These are phyloP conservation scores for Usnea hakonensis DNA, from an alignment of 495 filamentous ascomycete genomes.

Conservation along the genomic window DNA sequence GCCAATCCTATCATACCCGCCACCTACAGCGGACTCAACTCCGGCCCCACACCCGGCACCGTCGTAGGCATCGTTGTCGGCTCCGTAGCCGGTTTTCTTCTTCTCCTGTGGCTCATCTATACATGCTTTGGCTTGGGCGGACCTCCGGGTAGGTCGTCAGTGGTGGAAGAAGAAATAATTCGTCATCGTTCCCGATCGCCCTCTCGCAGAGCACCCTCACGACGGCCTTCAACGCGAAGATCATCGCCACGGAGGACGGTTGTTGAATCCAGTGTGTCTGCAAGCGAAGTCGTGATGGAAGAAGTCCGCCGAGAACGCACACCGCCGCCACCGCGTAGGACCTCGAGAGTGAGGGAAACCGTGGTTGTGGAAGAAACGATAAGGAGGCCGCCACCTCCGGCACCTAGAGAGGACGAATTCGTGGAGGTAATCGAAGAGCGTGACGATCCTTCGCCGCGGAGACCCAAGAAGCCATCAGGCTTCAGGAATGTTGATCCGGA, in stretches of 20 bases:
- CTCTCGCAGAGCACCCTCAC: constrained; percentile 16
- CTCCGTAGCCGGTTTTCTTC: constrained; percentile 70
- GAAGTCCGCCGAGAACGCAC: constrained; percentile 24
- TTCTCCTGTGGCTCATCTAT: constrained; percentile 70
- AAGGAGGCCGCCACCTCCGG: constrained; percentile 19
- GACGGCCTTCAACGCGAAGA: constrained; percentile 21
- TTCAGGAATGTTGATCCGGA: constrained; percentile 32
- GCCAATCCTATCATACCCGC: constrained; percentile 50
- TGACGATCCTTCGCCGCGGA: constrained; percentile 19
- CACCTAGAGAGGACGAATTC: constrained; percentile 23
- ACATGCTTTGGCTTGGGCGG: constrained; percentile 51
- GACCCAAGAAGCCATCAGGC: constrained; percentile 21
- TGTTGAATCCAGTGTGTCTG: constrained; percentile 19
- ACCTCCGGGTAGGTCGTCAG: constrained; percentile 22
- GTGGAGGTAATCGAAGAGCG: constrained; percentile 38
- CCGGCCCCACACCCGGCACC: constrained; percentile 57
- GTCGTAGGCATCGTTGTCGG: constrained; percentile 83
- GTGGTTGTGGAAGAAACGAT: constrained; percentile 26
- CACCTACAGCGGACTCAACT: constrained; percentile 54
- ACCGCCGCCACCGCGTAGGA: constrained; percentile 28
- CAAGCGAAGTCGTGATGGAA: constrained; percentile 24
- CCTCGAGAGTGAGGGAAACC: constrained; percentile 20
- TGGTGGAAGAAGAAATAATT: constrained; percentile 29
- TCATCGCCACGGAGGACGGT: constrained; percentile 22
- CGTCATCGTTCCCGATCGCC: constrained; percentile 24